phyloP scores from a whole-genome alignment of 257 asterid genomes.

The Echium plantagineum region DNA sequence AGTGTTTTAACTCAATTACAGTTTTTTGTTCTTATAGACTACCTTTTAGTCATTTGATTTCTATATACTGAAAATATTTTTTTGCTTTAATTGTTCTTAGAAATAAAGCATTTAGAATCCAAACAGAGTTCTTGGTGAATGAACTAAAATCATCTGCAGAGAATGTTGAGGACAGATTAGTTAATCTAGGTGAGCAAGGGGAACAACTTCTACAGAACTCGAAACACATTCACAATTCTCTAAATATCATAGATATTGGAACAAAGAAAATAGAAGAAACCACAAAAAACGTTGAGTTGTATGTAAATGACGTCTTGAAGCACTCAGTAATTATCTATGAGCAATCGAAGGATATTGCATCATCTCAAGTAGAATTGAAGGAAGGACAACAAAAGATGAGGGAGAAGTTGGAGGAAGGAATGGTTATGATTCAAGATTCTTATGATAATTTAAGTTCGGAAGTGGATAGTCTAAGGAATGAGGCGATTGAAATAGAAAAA shows the following conservation, averaged over 20 bases:
- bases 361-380: constrained; percentile 48
- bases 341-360: constrained; percentile 56
- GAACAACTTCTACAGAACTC: constrained; percentile 35
- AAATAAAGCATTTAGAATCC: constrained; percentile 57
- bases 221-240: constrained; percentile 38
- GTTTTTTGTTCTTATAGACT: neutral
- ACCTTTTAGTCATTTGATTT: neutral
- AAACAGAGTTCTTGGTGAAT: constrained; percentile 73
- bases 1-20: neutral
- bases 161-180: constrained; percentile 50
- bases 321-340: constrained; percentile 42
- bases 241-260: constrained; percentile 34
- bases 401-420: constrained; percentile 51
- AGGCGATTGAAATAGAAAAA: constrained; percentile 55
- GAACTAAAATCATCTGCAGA: constrained; percentile 54
- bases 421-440: constrained; percentile 38
- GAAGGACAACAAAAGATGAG: constrained; percentile 56
- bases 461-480: constrained; percentile 35
- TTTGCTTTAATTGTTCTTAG: constrained; percentile 20
- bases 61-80: too few relatives aligned
- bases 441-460: constrained; percentile 43
- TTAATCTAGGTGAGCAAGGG: constrained; percentile 40
- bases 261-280: constrained; percentile 44
- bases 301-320: constrained; percentile 37
- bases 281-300: constrained; percentile 42